These are phyloP conservation scores for Akanthomyces uredinophilus DNA, from an alignment of 2,329 filamentous ascomycete species.

Conservation along the genomic window DNA sequence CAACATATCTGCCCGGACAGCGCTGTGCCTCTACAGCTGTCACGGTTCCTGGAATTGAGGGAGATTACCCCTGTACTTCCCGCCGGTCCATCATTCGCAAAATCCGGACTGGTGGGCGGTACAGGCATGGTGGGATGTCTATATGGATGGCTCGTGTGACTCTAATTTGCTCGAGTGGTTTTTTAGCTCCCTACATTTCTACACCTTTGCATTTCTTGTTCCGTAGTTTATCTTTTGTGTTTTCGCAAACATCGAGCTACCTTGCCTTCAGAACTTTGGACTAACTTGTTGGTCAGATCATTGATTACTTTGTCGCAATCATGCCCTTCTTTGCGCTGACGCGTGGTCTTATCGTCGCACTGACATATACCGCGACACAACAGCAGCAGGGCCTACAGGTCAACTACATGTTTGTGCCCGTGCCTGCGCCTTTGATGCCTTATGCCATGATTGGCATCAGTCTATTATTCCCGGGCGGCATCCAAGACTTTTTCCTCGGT, in stretches of 20 bases:
- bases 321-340: slow-evolving; percentile 43
- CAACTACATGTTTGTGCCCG: slow-evolving; percentile 75
- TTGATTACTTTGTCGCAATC: slow-evolving; percentile 28
- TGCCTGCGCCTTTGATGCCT: slow-evolving; percentile 77
- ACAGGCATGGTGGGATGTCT: slow-evolving; percentile 72
- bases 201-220: slow-evolving; percentile 13
- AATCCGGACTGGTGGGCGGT: slow-evolving; percentile 57
- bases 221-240: slow-evolving; percentile 17
- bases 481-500: slow-evolving; percentile 54
- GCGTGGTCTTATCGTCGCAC: slow-evolving; percentile 67
- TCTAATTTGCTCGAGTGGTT: slow-evolving; percentile 56
- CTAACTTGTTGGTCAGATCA: slow-evolving; percentile 19
- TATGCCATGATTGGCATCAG: slow-evolving; percentile 72
- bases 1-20: slow-evolving; percentile 76
- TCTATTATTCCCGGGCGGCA: slow-evolving; percentile 59
- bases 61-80: slow-evolving; percentile 67
- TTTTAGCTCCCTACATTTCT: slow-evolving; percentile 58
- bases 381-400: slow-evolving; percentile 74
- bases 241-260: background rate
- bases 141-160: slow-evolving; percentile 62
- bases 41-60: slow-evolving; percentile 81
- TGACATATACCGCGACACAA: slow-evolving; percentile 79
- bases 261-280: background rate
- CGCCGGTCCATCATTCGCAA: slow-evolving; percentile 63
- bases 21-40: slow-evolving; percentile 60